Percentiles rank a stretch among this genome's conserved stretches.
These are phyloP conservation scores for Potentilla sterilis DNA, from an alignment of 306 rosid genomes.

Conservation along the genomic window DNA sequence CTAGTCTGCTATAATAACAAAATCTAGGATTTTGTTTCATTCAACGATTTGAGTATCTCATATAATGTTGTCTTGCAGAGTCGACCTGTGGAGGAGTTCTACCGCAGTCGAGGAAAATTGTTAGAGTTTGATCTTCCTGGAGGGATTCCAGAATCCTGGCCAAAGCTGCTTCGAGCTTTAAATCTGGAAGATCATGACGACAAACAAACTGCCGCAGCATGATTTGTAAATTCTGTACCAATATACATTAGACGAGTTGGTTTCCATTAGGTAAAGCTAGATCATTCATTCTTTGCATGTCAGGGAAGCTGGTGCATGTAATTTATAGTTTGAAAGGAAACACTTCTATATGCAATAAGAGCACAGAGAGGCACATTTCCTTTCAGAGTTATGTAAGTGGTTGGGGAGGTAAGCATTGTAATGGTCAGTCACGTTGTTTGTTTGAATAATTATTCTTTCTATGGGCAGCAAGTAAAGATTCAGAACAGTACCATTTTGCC, in stretches of 20 bases:
- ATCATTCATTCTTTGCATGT: slow-evolving; percentile 32
- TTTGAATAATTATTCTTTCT: neutral
- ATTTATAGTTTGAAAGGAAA: slow-evolving; percentile 2
- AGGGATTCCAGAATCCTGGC: slow-evolving; percentile 58
- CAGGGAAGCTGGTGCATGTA: slow-evolving; percentile 14
- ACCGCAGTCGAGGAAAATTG: slow-evolving; percentile 41
- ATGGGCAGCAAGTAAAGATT: neutral
- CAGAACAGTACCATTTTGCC: neutral
- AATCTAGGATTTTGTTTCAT: neutral
- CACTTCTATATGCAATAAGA: slow-evolving; percentile 19
- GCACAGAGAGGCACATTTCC: neutral
- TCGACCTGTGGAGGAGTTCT: slow-evolving; percentile 46
- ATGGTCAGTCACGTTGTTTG: neutral
- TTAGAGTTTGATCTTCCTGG: slow-evolving; percentile 51
- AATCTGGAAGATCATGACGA: slow-evolving; percentile 37
- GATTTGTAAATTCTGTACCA: slow-evolving; percentile 4
- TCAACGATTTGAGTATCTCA: neutral
- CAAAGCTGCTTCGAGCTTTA: slow-evolving; percentile 50
- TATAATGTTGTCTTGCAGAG: slow-evolving; percentile 34
- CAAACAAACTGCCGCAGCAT: slow-evolving; percentile 42
- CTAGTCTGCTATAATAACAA: neutral
- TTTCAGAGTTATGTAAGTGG: slow-evolving; percentile 17
- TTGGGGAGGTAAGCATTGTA: slow-evolving; percentile 2
- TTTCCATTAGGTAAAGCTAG: slow-evolving; percentile 20
- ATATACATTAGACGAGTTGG: neutral